Conservation (phyloP, 345 rosid species). For the Lumnitzera racemosa region DNA sequence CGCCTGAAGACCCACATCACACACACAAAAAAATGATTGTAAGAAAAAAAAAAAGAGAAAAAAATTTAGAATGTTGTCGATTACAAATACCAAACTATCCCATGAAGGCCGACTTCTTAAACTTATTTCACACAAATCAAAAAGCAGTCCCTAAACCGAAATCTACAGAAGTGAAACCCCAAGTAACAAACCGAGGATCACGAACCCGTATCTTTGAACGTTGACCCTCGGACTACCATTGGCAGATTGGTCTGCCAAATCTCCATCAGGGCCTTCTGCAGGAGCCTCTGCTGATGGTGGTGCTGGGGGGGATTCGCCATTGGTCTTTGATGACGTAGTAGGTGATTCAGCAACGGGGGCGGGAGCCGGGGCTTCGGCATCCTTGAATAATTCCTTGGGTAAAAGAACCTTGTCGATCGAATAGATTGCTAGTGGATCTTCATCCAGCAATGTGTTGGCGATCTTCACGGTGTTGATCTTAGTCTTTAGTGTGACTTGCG, state of each 20-base stretch:
- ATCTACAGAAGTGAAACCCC: neutral
- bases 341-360: constrained; percentile 77
- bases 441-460: constrained; percentile 59
- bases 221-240: neutral
- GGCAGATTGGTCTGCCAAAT: constrained; percentile 6
- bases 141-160: neutral
- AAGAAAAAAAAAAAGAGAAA: neutral
- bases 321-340: constrained; percentile 16
- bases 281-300: constrained; percentile 4
- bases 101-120: neutral
- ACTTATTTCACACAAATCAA: neutral
- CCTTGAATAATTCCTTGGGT: constrained; percentile 74
- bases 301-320: constrained; percentile 11
- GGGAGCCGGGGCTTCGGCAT: constrained; percentile 60
- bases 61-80: neutral
- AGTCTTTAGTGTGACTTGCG: constrained; percentile 63
- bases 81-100: neutral
- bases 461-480: constrained; percentile 60
- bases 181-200: neutral
- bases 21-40: neutral
- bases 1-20: constrained; percentile 1
- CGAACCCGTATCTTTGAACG: neutral
- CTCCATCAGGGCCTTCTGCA: constrained; percentile 1
- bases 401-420: constrained; percentile 59
- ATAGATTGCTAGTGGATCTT: constrained; percentile 74